Evolutionary conservation across 495 filamentous ascomycete species (phyloP), one percentile per base, ranked within the genome.

Genomic region (Hyaloscypha variabilis): DNA sequence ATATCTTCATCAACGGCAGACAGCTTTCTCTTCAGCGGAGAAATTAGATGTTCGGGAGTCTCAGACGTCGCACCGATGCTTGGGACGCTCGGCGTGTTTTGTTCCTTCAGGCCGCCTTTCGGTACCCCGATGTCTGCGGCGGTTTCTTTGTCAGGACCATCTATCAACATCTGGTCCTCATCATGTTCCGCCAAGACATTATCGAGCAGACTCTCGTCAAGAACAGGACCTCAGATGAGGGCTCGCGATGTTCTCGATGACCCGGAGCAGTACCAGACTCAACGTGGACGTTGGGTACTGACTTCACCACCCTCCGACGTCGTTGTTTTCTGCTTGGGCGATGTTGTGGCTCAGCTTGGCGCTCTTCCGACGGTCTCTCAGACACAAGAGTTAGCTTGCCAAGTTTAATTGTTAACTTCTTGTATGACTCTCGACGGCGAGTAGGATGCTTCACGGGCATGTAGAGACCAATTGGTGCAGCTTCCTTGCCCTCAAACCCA

Each of bases 401-500:
- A 10, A 71, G 25, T 2, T 34, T 34, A 42, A 60, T 49, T 13
- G 56, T 34, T 17, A 61, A 17, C 21, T 25, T 51, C 5, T 54
- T 21, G 19, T 13, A 36, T 1, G 17, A 25, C 8, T 54, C 25
- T 46, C 24, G 54, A 5, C 50, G 62, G n/a, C 34, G 19, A 19
- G 39, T n/a, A 24, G 34, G 13, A 13, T 26, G 25, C 21, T 53
- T 60, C 11, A 60, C 19, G 19, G 62, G 58, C 65, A 68, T 66
- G 26, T 31, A 39, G 17, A 21, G 25, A 23, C 60, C 63, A 30
- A 60, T 66, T 8, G 66, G 66, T 19, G 55, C 2, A 3, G 63
- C 63, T 64, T 71, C 69, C 19, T 55, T 56, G 13, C 69, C 69
- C 29, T 69, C 60, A 63, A 71, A 71, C 2, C 69, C 69, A 56